A percentile compares a stretch with the other conserved stretches of the same genome.
These are phyloP conservation scores for Quercus rubra DNA, from an alignment of 306 rosid species.

Conservation along the genomic window DNA sequence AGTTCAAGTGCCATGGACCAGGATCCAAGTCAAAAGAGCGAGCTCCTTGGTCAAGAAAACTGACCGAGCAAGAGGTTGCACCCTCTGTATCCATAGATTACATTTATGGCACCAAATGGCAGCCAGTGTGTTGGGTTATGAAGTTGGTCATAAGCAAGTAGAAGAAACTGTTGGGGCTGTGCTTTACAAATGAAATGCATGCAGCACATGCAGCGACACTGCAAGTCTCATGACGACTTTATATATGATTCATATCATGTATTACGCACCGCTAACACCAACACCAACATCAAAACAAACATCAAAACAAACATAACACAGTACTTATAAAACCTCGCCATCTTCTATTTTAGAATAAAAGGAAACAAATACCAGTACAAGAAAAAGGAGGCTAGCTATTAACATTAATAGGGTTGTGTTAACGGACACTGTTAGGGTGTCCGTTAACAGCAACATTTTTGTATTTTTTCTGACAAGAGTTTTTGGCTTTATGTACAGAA, in stretches of 20 bases:
- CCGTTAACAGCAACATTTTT: too few species aligned
- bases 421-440: too few species aligned
- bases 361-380: too few species aligned
- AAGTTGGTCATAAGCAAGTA: conserved; percentile 7
- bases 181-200: background rate
- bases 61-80: conserved; percentile 41
- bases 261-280: background rate
- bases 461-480: too few species aligned
- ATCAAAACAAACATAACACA: too few species aligned
- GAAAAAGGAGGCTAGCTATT: background rate
- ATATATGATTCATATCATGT: too few species aligned
- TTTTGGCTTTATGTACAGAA: too few species aligned
- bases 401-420: too few species aligned
- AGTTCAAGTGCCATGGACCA: conserved; percentile 64
- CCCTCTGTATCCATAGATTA: conserved; percentile 43
- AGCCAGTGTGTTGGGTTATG: conserved; percentile 52
- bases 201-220: background rate
- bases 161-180: background rate
- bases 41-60: conserved; percentile 58
- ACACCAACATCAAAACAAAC: too few species aligned
- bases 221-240: too few species aligned
- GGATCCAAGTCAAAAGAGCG: conserved; percentile 36
- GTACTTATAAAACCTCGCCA: too few species aligned
- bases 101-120: conserved; percentile 69
- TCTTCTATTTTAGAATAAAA: too few species aligned